These are phyloP conservation scores for Orbilia blumenaviensis DNA, from an alignment of 2,329 filamentous ascomycete genomes.

Conservation along the genomic window DNA sequence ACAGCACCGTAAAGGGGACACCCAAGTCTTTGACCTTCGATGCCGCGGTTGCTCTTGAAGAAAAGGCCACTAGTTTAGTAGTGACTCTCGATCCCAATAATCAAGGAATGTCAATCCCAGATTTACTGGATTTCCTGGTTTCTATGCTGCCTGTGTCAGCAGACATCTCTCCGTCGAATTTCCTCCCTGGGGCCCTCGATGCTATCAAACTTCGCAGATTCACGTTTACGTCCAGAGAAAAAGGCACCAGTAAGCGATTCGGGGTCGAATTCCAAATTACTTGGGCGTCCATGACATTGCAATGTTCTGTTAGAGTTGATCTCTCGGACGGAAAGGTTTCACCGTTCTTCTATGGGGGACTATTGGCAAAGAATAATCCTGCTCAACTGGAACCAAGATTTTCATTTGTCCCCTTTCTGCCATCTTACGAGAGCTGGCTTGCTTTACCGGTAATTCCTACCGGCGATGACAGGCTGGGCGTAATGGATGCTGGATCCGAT, in stretches of 20 bases:
- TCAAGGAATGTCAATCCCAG: not conserved
- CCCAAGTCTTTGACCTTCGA: not conserved
- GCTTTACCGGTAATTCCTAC: not conserved
- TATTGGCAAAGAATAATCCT: not conserved
- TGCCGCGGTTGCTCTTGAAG: not conserved
- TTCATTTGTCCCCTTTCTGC: not conserved
- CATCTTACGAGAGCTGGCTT: constrained; percentile 4
- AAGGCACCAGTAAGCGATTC: not conserved
- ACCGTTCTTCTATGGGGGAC: not conserved
- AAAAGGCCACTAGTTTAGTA: not conserved
- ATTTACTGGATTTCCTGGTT: not conserved
- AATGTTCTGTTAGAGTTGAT: not conserved
- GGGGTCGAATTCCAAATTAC: constrained; percentile 1
- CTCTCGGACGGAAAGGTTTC: not conserved
- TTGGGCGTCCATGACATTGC: constrained; percentile 1
- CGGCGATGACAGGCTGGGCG: not conserved
- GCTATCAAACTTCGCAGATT: constrained; percentile 14
- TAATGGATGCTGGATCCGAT: constrained; percentile 6
- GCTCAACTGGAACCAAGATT: not conserved
- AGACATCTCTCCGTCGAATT: constrained; percentile 1
- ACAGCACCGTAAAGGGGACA: not conserved
- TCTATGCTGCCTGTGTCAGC: not conserved
- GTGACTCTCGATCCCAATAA: constrained; percentile 3
- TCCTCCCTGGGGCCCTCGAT: constrained; percentile 4
- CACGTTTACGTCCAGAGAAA: not conserved